Evolutionary conservation across 768 basidiomycete species (phyloP).

Genomic region (Basidioascus undulatus): DNA sequence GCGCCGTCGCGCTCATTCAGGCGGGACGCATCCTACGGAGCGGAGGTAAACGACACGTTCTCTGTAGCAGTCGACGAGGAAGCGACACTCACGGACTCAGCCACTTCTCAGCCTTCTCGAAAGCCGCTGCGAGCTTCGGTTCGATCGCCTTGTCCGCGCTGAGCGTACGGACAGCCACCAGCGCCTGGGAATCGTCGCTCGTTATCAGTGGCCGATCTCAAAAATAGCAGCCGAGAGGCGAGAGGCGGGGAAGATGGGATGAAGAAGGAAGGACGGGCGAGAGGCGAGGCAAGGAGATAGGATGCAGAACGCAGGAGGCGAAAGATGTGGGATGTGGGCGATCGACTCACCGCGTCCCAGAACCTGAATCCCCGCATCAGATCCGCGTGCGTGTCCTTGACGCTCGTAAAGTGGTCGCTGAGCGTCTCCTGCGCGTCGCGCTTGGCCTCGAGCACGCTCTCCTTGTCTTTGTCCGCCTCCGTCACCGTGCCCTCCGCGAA

Average conservation of each 20-base stretch:
- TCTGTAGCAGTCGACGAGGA: no score
- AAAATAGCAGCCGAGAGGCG: constrained; percentile 7
- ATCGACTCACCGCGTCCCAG: constrained; percentile 73
- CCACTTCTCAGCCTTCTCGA: constrained; percentile 88
- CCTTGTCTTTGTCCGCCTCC: constrained; percentile 49
- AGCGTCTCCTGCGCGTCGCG: constrained; percentile 79
- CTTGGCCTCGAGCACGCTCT: no score
- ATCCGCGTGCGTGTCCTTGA: constrained; percentile 64
- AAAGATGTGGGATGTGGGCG: constrained; percentile 1
- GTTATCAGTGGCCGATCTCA: neutral
- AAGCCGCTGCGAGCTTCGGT: constrained; percentile 76
- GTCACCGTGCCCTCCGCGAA: constrained; percentile 56
- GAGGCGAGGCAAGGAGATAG: neutral
- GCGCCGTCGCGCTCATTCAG: no score
- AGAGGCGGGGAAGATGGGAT: constrained; percentile 1
- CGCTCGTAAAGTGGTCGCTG: constrained; percentile 80
- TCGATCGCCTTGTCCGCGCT: constrained; percentile 52
- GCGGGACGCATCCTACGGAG: no score
- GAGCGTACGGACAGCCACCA: constrained; percentile 72
- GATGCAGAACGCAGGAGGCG: neutral
- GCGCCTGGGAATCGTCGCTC: constrained; percentile 27
- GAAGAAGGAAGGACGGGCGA: neutral
- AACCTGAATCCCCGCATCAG: constrained; percentile 93
- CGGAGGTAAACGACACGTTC: no score
- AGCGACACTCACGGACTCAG: constrained; percentile 56